Base-by-base conservation (phyloP, 2,329 filamentous ascomycete genomes). In the Ampelomyces quisqualis region DNA sequence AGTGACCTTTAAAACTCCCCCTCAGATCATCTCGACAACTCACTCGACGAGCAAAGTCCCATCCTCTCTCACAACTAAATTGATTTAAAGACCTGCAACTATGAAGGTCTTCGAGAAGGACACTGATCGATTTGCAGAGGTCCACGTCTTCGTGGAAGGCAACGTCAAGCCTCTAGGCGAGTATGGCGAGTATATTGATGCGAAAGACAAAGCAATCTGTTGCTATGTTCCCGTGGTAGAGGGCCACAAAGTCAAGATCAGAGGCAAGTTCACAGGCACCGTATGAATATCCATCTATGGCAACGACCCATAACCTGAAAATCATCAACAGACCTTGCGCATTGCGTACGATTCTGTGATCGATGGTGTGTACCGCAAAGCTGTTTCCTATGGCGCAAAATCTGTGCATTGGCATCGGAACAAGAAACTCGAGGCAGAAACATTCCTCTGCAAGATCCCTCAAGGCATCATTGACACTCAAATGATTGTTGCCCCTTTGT, bases 401-500 rank as follows among this genome's bases (percentile, higher is more conserved):
- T 23, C 20, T 0, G 53, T 58, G 1, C 38, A 33, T 2, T 4
- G 22, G 0, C 49, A 60, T 14, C 53, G 51, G 21, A 60, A 39
- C 39, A 63, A 44, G 41, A 62, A 57, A 38, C 23, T 62, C 1
- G 49, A 58, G 1, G 36, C 48, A 10, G 51, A 45, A 2, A 53
- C 7, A 0, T 60, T 60, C 11, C 36, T 62, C 0, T 53, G 39
- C 41, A 44, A 52, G 26, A 50, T 34, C 4, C 9, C 50, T 0
- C 30, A 54, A 5, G 47, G 41, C 1, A 38, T 95, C 48, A 95
- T 97, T 53, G 93, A 93, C 47, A 97, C 93, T 0, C 89, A 85
- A 5, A 81, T 98, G 57, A 93, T 95, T 65, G 91, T 97, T 2
- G 88, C 87, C 2, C 90, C 90, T 20, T 89, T 96, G 2, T 86